These are phyloP conservation scores for Fusarium neocosmosporiellum DNA, from an alignment of 2,329 filamentous ascomycete genomes.

Conservation along the genomic window DNA sequence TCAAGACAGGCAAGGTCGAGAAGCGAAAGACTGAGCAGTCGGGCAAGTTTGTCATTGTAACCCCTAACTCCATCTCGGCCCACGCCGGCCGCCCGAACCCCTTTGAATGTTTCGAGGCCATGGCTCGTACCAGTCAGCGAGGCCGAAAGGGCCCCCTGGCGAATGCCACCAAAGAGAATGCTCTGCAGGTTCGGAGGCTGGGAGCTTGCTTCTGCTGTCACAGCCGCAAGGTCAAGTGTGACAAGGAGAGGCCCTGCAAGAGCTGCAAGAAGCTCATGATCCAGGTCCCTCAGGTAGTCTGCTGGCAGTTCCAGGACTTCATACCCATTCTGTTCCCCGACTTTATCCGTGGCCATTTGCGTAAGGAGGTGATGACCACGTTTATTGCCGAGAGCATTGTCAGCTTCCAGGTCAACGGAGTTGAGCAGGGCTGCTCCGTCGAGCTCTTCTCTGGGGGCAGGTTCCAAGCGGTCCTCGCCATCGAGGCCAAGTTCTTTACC, in stretches of 20 bases:
- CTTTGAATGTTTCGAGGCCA: constrained; percentile 66
- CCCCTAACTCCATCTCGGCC: constrained; percentile 64
- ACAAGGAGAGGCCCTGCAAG: constrained; percentile 65
- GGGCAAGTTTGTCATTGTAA: constrained; percentile 66
- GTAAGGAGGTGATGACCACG: constrained; percentile 59
- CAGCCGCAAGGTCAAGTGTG: constrained; percentile 69
- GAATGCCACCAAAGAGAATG: constrained; percentile 64
- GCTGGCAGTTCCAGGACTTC: constrained; percentile 70
- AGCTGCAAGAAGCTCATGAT: constrained; percentile 65
- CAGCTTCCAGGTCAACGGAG: constrained; percentile 55
- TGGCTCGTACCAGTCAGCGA: constrained; percentile 61
- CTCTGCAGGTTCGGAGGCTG: constrained; percentile 63
- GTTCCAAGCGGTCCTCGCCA: constrained; percentile 58
- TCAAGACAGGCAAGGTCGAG: constrained; percentile 56
- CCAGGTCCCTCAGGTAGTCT: constrained; percentile 64
- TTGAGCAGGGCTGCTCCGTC: constrained; percentile 55
- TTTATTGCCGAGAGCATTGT: constrained; percentile 64
- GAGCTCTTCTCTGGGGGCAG: constrained; percentile 60
- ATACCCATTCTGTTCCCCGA: constrained; percentile 62
- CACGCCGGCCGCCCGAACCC: constrained; percentile 62
- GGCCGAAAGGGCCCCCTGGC: constrained; percentile 68
- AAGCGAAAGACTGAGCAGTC: constrained; percentile 57
- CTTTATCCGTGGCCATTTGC: constrained; percentile 63
- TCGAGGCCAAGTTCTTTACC: constrained; percentile 65
- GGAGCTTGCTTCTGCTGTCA: constrained; percentile 71